These are phyloP conservation scores for Blastobotrys indianensis DNA, from an alignment of 1,139 yeast species.

Conservation along the genomic window DNA sequence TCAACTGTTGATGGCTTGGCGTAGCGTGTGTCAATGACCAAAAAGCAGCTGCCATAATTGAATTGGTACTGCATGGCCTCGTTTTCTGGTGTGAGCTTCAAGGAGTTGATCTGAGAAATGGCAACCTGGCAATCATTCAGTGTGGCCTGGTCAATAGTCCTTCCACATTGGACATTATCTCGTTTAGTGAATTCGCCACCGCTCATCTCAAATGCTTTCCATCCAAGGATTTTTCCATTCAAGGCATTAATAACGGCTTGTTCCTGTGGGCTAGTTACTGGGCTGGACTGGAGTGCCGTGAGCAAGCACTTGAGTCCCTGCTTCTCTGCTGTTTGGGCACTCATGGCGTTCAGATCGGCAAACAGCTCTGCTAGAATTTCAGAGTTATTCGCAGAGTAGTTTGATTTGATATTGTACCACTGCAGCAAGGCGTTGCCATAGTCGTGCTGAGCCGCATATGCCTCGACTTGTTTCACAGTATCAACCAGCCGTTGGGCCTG, in stretches of 20 bases:
- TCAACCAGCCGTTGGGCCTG: neutral
- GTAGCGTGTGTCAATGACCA: neutral
- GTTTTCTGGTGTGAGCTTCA: neutral
- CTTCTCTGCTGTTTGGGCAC: neutral
- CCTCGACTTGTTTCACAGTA: constrained; percentile 3
- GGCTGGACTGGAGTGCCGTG: constrained; percentile 2
- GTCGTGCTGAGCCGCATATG: neutral
- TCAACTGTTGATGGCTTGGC: neutral
- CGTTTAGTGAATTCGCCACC: neutral
- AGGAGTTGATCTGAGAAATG: neutral
- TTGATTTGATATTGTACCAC: constrained; percentile 6
- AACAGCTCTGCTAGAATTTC: neutral
- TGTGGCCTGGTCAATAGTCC: neutral
- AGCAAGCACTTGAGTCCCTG: constrained; percentile 5
- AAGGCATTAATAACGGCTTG: neutral
- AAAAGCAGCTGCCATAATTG: constrained; percentile 3
- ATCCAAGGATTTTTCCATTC: neutral
- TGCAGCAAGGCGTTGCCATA: constrained; percentile 9
- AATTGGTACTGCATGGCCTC: neutral
- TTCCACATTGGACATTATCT: constrained; percentile 1
- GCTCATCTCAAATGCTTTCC: too few relatives aligned
- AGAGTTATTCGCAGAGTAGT: neutral
- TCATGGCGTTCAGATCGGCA: neutral
- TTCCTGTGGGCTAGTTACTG: neutral
- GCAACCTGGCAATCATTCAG: constrained; percentile 6